These are phyloP conservation scores for Vitis labrusca DNA, from an alignment of 164 flowering plant genomes.

Conservation along the genomic window DNA sequence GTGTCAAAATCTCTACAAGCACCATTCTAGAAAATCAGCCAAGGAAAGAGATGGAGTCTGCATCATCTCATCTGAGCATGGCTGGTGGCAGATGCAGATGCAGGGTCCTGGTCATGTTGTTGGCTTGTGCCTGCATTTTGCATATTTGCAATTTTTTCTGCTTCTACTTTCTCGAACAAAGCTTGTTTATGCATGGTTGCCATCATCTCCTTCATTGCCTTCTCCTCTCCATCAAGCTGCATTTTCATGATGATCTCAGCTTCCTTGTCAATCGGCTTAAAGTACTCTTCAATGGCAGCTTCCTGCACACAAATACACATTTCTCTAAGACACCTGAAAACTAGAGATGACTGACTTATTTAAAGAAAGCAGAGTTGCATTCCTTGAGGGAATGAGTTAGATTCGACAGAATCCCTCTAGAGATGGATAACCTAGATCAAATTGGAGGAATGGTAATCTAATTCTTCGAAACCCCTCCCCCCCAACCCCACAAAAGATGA, in stretches of 20 bases:
- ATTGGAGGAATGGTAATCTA: too few species aligned
- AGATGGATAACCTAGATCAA: too few species aligned
- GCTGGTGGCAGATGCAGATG: slow-evolving; percentile 17
- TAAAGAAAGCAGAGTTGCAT: too few species aligned
- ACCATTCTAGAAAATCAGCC: too few species aligned
- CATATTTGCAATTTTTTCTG: slow-evolving; percentile 16
- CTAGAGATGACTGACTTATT: too few species aligned
- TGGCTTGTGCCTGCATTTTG: not conserved
- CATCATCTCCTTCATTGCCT: slow-evolving; percentile 52
- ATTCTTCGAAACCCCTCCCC: too few species aligned
- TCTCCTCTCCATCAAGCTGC: slow-evolving; percentile 70
- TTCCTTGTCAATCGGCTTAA: slow-evolving; percentile 74
- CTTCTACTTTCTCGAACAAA: slow-evolving; percentile 35
- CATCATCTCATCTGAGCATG: slow-evolving; percentile 14
- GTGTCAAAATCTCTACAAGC: too few species aligned
- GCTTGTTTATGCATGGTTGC: slow-evolving; percentile 54
- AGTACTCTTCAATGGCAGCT: slow-evolving; percentile 67
- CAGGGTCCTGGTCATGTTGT: slow-evolving; percentile 1
- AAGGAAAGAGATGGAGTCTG: too few species aligned
- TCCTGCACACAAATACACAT: slow-evolving; percentile 42
- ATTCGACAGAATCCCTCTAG: too few species aligned
- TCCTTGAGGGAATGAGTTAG: too few species aligned
- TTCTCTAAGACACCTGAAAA: not conserved
- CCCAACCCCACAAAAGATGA: too few species aligned
- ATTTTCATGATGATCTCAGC: slow-evolving; percentile 60